phyloP scores from a whole-genome alignment of 768 basidiomycete species.

The Multifurca ochricompacta region DNA sequence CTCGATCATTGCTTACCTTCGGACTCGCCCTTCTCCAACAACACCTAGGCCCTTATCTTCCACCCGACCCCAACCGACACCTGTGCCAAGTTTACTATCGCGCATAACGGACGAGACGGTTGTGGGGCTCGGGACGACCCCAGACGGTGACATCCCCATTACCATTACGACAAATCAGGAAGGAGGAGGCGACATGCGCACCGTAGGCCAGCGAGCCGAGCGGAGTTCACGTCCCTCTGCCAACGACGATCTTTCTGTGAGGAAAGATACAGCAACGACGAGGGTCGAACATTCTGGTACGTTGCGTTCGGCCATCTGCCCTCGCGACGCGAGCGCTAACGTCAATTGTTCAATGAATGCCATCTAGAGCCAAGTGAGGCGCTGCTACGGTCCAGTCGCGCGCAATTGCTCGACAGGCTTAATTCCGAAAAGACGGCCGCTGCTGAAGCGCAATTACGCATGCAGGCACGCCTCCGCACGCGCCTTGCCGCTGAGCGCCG shows the following conservation, averaged over 20 bases:
- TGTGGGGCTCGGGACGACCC: neutral
- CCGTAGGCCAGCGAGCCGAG: neutral
- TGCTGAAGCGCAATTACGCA: conserved; percentile 17
- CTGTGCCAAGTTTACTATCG: neutral
- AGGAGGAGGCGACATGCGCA: neutral
- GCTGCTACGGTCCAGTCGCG: conserved; percentile 26
- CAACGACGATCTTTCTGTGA: conserved; percentile 5
- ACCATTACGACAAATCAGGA: neutral
- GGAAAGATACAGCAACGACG: neutral
- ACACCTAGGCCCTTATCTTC: conserved; percentile 1
- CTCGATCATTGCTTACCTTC: conserved; percentile 43
- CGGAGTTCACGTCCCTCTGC: neutral
- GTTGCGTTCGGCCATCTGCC: conserved; percentile 15
- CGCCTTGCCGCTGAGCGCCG: conserved; percentile 10
- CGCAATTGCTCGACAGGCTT: conserved; percentile 36
- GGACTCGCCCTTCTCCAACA: conserved; percentile 5
- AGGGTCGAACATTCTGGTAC: neutral
- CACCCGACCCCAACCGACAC: neutral
- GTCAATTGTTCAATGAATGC: neutral
- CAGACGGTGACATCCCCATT: neutral
- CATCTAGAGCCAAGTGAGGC: neutral
- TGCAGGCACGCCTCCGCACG: conserved; percentile 16
- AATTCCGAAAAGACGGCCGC: conserved; percentile 35
- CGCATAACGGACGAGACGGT: conserved; percentile 1
- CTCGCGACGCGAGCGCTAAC: conserved; percentile 7